Percentiles rank a stretch among this genome's conserved stretches.
phyloP scores from a whole-genome alignment of 352 stramenopile species.

The Discostella stelligera region DNA sequence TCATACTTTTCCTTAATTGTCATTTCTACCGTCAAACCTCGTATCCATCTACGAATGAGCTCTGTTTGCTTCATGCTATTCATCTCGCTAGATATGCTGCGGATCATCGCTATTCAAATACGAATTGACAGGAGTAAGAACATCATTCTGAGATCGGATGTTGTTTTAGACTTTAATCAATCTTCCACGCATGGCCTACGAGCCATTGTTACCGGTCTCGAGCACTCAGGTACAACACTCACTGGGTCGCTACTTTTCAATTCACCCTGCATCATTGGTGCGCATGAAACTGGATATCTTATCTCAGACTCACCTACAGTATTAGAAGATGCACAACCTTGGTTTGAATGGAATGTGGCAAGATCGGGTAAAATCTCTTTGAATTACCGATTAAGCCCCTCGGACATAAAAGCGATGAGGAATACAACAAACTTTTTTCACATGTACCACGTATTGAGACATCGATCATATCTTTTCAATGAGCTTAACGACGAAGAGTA shows the following conservation, averaged over 20 bases:
- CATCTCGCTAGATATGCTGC: too few species aligned
- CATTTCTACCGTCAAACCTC: too few species aligned
- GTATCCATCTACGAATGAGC: too few species aligned
- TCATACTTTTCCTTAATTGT: too few species aligned
- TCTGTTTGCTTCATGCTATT: too few species aligned
- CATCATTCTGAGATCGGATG: too few species aligned
- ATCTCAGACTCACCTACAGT: background rate
- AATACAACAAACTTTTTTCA: background rate
- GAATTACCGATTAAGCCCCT: background rate
- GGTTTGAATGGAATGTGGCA: slow-evolving; percentile 6
- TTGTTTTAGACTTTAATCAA: too few species aligned
- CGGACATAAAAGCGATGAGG: background rate
- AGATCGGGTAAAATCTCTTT: background rate
- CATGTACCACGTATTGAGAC: slow-evolving; percentile 5
- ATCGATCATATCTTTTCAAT: background rate
- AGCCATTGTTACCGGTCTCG: slow-evolving; percentile 5
- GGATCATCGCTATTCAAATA: too few species aligned
- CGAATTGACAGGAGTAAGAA: too few species aligned
- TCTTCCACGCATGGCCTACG: background rate
- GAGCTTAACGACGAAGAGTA: slow-evolving; percentile 3
- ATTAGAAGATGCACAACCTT: background rate
- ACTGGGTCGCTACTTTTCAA: slow-evolving; percentile 4
- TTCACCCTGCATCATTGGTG: slow-evolving; percentile 1
- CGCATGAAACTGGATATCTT: slow-evolving; percentile 6
- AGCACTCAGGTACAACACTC: slow-evolving; percentile 11